Evolutionary conservation across 768 basidiomycete genomes (phyloP), one percentile per base, ranked within the genome.

Genomic region (Kwoniella dejecticola): DNA sequence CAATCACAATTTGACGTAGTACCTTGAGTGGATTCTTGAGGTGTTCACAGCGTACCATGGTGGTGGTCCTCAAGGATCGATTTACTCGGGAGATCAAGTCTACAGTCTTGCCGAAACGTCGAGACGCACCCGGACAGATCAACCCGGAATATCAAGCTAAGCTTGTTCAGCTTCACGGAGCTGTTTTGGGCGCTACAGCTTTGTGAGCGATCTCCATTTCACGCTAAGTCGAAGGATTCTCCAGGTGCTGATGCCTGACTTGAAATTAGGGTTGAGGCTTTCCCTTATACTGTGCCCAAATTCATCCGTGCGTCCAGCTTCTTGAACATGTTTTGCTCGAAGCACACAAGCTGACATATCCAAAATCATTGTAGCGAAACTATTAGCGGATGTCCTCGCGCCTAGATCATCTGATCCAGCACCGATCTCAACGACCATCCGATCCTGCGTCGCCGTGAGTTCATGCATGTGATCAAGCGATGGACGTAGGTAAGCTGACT

Each of bases 221-320:
- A 24, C 19, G 62, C 45, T 12, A 13, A 47, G 29, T 23, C 33
- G 33, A 7, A 36, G 15, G 7, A 36, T 7, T 7, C 33, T 15
- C 33, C 42, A 8, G 41, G 41, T 8, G 19, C 11, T 5, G 19
- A 12, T 24, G 19, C 26, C 45, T 40, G 23, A 11, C 0, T 54
- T 36, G 15, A 7, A 7, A 33, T 5, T 46, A 77, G 75, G 30
- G 86, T 98, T 31, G 90, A 94, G 70, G 94, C 92, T 59, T 95
- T 89, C 76, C 95, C 95, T 0, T 96, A 96, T 79, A 93, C 92
- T 1, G 88, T 97, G 13, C 95, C 95, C 72, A 86, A 87, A 64
- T 98, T 93, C 89, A 87, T 95, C 17, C 77, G 71, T 73, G 38
- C 64, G 85, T 52, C n/a, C 15, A 23, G 23, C 45, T 47, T 8